Evolutionary conservation across 192 early-diverging fungal species (phyloP), one percentile per base, ranked within the genome.

Genomic region (Rhizoclosmatium sp.): DNA sequence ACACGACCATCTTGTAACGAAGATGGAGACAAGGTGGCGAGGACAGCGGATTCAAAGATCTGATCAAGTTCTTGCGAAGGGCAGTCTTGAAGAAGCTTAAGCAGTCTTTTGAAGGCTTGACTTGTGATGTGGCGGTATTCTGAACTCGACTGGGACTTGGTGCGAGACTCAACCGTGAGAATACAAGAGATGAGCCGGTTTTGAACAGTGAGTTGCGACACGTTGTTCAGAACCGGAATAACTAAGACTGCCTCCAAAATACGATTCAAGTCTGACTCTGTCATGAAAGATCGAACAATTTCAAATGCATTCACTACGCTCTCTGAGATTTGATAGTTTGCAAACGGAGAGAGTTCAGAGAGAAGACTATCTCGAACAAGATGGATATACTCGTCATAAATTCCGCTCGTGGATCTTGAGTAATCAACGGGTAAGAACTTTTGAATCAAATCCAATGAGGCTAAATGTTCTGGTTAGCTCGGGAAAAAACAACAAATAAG

Each of bases 51-150:
- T 44, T 72, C 64, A 48, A 83, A 77, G 5, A 83, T 80, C 61
- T 80, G 39, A 69, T 83, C 75, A 19, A 83, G 69, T 65, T 67
- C 65, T 31, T 70, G 21, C 2, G 82, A 58, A 0, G 65, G 59
- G 59, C 75, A 75, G 59, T 71, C 65, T 44, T 58, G 60, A 61
- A 73, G 51, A 72, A 82, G 69, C 69, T 44, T 46, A 47, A 65
- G 76, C 65, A 84, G 70, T 47, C 78, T 65, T 0, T 23, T 16
- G 49, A 69, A 77, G 16, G 67, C 70, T 45, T 44, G 59, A 12
- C 19, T 49, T 69, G 59, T 59, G 51, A 75, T 61, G 21, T 59
- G 16, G 74, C 56, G 60, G 54, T 62, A 9, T 23, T 62, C 9
- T 54, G 5, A 16, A 12, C 16, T 7, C 16, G 5, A 16, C 16